phyloP scores from a whole-genome alignment of 805 yeast species.

The Tetrapisispora fleetii region DNA sequence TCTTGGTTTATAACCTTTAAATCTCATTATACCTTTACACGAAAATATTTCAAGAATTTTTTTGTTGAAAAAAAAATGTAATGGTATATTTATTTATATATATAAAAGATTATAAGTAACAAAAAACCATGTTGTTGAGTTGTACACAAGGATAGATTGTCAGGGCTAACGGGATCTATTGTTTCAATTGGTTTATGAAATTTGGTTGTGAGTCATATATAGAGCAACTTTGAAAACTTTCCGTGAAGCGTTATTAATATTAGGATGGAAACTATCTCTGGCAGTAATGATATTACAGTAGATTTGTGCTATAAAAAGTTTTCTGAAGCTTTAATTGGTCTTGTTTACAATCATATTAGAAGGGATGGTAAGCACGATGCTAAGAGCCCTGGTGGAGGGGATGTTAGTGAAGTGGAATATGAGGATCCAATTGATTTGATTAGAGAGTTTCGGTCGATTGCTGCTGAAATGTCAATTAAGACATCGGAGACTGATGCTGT shows the following conservation, averaged over 20 bases:
- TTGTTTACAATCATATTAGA: slow-evolving; percentile 6
- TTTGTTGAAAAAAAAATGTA: no score
- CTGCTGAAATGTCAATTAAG: slow-evolving; percentile 38
- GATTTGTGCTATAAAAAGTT: slow-evolving; percentile 21
- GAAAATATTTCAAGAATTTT: no score
- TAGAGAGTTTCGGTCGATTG: slow-evolving; percentile 37
- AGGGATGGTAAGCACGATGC: background rate
- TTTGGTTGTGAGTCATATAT: no score
- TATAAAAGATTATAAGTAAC: no score
- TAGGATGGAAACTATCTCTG: slow-evolving; percentile 16
- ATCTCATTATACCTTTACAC: no score
- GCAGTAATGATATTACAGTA: slow-evolving; percentile 1
- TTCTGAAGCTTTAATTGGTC: slow-evolving; percentile 33
- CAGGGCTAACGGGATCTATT: no score
- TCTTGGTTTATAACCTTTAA: no score
- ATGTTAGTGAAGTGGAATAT: slow-evolving; percentile 7
- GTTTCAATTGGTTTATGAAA: no score
- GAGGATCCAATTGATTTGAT: slow-evolving; percentile 39
- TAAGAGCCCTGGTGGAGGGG: background rate
- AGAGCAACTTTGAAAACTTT: no score
- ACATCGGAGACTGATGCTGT: slow-evolving; percentile 6
- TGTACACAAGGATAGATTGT: no score
- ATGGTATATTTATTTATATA: no score
- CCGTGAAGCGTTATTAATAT: slow-evolving; percentile 35
- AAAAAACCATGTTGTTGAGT: no score